A percentile compares a stretch with the other conserved stretches of the same genome.
These are phyloP conservation scores for Gentiana macrophylla DNA, from an alignment of 257 asterid species.

Conservation along the genomic window DNA sequence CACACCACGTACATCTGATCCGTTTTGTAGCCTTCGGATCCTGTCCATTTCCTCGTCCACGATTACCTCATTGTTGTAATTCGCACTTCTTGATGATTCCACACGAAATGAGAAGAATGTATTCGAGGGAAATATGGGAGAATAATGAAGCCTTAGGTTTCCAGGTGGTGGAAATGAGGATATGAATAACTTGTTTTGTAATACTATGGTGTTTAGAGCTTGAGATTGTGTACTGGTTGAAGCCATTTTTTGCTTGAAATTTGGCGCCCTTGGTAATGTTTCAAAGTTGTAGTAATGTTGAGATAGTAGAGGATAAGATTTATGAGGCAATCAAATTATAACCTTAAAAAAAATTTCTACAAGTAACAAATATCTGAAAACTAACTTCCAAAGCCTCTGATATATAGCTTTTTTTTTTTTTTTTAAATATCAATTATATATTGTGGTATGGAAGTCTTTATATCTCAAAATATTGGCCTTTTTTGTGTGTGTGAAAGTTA, in stretches of 20 bases:
- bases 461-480: no score
- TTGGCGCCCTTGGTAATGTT: constrained; percentile 16
- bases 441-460: neutral
- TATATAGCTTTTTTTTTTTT: constrained; percentile 33
- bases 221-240: constrained; percentile 31
- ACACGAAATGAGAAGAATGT: constrained; percentile 13
- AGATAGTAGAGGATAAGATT: constrained; percentile 32
- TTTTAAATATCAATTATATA: constrained; percentile 1
- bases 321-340: constrained; percentile 4
- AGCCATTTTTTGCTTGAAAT: constrained; percentile 26
- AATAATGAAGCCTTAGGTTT: constrained; percentile 11
- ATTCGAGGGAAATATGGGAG: constrained; percentile 12
- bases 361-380: constrained; percentile 29
- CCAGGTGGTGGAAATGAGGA: constrained; percentile 12
- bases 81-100: constrained; percentile 28
- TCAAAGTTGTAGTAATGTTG: neutral
- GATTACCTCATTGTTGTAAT: constrained; percentile 36
- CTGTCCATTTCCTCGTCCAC: constrained; percentile 72
- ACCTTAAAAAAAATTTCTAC: constrained; percentile 7
- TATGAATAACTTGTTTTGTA: constrained; percentile 19
- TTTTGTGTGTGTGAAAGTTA: no score
- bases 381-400: constrained; percentile 40
- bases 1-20: constrained; percentile 91
- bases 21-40: constrained; percentile 75
- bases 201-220: constrained; percentile 13